phyloP scores from a whole-genome alignment of 164 flowering plant species.

The Chimonanthus praecox region DNA sequence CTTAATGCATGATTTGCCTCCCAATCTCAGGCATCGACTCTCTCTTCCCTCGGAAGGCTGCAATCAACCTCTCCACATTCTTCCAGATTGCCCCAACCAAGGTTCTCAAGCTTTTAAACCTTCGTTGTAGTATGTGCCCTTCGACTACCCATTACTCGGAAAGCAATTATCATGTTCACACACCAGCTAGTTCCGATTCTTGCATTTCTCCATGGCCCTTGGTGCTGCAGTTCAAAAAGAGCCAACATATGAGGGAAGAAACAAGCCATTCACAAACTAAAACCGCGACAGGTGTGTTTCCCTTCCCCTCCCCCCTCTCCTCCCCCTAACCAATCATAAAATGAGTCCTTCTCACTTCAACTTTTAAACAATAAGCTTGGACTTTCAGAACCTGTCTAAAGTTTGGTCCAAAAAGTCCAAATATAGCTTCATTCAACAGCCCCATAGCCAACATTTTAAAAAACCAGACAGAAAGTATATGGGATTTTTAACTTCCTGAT shows the following conservation, averaged over 20 bases:
- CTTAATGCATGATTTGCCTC: neutral
- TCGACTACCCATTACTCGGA: neutral
- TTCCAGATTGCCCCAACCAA: neutral
- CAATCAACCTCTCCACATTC: neutral
- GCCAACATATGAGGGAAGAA: neutral
- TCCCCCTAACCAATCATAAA: too few relatives aligned
- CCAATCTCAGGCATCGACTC: neutral
- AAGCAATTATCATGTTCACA: conserved; percentile 9
- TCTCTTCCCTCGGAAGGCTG: neutral
- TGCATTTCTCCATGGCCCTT: conserved; percentile 72
- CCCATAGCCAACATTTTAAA: too few relatives aligned
- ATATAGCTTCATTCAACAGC: too few relatives aligned
- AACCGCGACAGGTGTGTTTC: neutral
- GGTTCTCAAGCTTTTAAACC: neutral
- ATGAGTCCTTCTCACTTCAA: too few relatives aligned
- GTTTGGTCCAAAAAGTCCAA: too few relatives aligned
- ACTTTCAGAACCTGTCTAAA: too few relatives aligned
- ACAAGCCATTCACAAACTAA: neutral
- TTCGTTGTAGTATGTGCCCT: neutral
- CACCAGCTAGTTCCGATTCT: conserved; percentile 37
- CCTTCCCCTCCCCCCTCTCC: neutral
- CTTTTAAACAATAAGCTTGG: too few relatives aligned
- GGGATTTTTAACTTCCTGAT: too few relatives aligned
- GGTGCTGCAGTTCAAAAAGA: conserved; percentile 47
- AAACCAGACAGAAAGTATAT: too few relatives aligned